Conservation (phyloP, 2,329 filamentous ascomycete genomes). For the Exserohilum rostratum region DNA sequence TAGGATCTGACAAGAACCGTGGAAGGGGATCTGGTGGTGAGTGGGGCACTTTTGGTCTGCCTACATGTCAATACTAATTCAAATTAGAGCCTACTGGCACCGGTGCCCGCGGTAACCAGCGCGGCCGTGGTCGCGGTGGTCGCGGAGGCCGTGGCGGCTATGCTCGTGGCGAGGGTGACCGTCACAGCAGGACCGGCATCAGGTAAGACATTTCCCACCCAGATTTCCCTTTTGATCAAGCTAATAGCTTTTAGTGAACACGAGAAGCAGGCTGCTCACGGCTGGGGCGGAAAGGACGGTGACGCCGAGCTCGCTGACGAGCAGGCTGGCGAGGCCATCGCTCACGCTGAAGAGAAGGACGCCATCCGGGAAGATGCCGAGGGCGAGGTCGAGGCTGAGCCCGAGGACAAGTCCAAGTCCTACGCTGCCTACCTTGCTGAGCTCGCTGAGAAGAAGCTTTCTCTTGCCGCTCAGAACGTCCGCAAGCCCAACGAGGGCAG, state of each 20-base stretch:
- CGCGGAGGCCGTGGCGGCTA: conserved; percentile 56
- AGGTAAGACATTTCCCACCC: conserved; percentile 54
- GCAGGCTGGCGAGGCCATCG: conserved; percentile 87
- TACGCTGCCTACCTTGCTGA: conserved; percentile 87
- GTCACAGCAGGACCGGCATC: conserved; percentile 66
- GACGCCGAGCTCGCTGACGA: conserved; percentile 88
- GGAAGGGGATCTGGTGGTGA: conserved; percentile 59
- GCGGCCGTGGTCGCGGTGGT: conserved; percentile 56
- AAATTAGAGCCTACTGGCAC: conserved; percentile 25
- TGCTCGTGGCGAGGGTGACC: conserved; percentile 60
- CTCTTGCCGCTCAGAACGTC: conserved; percentile 70
- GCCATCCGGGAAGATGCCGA: conserved; percentile 41
- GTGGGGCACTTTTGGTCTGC: conserved; percentile 11
- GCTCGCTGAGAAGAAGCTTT: conserved; percentile 75
- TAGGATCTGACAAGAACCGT: conserved; percentile 82
- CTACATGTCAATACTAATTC: conserved; percentile 13
- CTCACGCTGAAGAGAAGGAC: conserved; percentile 82
- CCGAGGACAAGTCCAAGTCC: conserved; percentile 87
- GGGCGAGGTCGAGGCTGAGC: conserved; percentile 58
- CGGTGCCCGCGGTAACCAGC: conserved; percentile 33
- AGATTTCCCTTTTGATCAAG: neutral
- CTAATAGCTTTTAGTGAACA: conserved; percentile 64
- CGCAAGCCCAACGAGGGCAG: conserved; percentile 92
- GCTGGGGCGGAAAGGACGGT: conserved; percentile 86
- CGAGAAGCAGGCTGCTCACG: conserved; percentile 85